Base-by-base conservation (phyloP, 1,284 basidiomycete genomes). In the Fomitopsis betulina region DNA sequence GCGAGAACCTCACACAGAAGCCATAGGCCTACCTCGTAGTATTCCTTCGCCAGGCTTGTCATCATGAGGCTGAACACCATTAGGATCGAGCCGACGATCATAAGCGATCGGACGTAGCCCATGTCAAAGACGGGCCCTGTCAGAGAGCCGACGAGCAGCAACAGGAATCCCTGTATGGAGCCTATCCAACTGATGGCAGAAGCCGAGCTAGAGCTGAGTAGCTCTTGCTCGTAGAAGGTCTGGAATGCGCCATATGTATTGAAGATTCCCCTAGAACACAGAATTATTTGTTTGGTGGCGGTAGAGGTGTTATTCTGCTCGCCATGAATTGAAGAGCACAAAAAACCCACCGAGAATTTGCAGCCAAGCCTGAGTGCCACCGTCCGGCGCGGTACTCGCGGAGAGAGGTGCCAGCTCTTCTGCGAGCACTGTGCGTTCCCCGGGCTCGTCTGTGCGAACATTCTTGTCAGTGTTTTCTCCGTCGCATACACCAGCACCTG, bases 1-100 rank as follows among this genome's bases (percentile, higher is more conserved):
- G 21, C 23, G 13, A 25, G 6, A 10, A 19, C 19, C 12, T 25
- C 23, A 23, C 23, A 23, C 3, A n/a, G 39, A 7, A 42, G 15
- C 15, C 17, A 10, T 7, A n/a, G 8, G 21, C 39, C 13, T 42
- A 47, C 45, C 45, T 47, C 45, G 53, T 62, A 54, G 49, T 58
- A 62, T 19, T 54, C 42, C 6, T 21, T 54, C 23, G 57, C 17
- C 4, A 58, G 21, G 23, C 57, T 58, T 9, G 57, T 84, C 65
- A 80, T 68, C 62, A 83, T 71, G 21, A 82, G 75, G 58, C 82
- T 78, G 27, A 77, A 61, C 12, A 76, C 66, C 21, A 64, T 25
- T n/a, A 64, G 37, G 39, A 64, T 59, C 1, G 64, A 60, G 1
- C 64, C 64, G 9, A 57, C 33, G 30, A 45, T 30, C n/a, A 65